phyloP scores from a whole-genome alignment of 2,329 filamentous ascomycete species.

The Didymella lethalis region DNA sequence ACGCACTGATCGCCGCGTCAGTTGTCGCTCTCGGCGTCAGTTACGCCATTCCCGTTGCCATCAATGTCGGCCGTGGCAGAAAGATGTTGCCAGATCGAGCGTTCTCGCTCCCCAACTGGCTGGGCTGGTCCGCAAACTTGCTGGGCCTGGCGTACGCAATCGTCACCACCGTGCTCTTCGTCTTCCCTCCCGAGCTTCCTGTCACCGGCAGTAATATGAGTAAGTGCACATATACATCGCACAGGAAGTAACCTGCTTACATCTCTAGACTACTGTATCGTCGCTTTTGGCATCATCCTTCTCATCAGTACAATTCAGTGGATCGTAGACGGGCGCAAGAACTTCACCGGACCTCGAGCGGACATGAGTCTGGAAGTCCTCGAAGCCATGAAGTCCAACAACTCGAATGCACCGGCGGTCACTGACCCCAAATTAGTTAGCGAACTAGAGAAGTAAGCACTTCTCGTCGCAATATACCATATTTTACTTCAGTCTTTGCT shows the following conservation, averaged over 20 bases:
- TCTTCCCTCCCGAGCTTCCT: slow-evolving; percentile 73
- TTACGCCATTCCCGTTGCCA: slow-evolving; percentile 76
- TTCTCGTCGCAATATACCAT: neutral
- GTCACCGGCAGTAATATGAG: slow-evolving; percentile 75
- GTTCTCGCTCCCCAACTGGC: slow-evolving; percentile 62
- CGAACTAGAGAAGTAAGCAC: slow-evolving; percentile 5
- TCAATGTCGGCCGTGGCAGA: slow-evolving; percentile 73
- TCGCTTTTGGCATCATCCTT: slow-evolving; percentile 65
- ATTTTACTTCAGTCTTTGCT: neutral
- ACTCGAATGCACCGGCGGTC: slow-evolving; percentile 57
- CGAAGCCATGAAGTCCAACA: slow-evolving; percentile 41
- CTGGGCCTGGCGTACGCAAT: slow-evolving; percentile 70
- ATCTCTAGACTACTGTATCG: slow-evolving; percentile 59
- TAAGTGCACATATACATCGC: slow-evolving; percentile 42
- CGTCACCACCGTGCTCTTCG: slow-evolving; percentile 77
- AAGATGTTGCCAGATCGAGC: slow-evolving; percentile 67
- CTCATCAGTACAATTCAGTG: slow-evolving; percentile 66
- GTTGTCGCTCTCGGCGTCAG: slow-evolving; percentile 76
- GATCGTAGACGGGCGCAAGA: slow-evolving; percentile 68
- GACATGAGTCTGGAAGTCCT: slow-evolving; percentile 55
- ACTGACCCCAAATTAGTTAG: slow-evolving; percentile 56
- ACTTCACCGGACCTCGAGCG: slow-evolving; percentile 61
- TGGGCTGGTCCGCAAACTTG: slow-evolving; percentile 68
- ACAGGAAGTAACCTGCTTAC: slow-evolving; percentile 22
- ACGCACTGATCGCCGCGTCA: slow-evolving; percentile 73